Percentiles rank a stretch among this genome's conserved stretches.
Conservation (phyloP, 345 rosid genomes). For the Lepidium africanum region DNA sequence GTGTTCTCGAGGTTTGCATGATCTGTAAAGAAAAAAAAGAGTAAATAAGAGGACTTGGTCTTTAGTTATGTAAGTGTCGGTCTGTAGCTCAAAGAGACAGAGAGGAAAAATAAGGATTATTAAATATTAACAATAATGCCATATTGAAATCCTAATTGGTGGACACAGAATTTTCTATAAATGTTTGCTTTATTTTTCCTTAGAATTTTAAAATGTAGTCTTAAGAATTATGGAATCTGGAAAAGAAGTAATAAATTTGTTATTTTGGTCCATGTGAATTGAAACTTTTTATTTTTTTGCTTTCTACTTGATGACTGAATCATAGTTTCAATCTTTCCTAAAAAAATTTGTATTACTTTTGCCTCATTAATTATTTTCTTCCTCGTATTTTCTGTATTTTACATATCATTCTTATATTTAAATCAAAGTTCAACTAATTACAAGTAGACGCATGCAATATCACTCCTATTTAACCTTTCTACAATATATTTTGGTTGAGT, state of each 20-base stretch:
- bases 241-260: not conserved
- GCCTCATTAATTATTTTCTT: not conserved
- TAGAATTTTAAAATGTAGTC: not conserved
- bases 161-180: not conserved
- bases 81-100: conserved; percentile 4
- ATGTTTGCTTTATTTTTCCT: not conserved
- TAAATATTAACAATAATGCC: not conserved
- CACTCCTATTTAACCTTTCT: too few species aligned
- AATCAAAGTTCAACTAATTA: too few species aligned
- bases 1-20: conserved; percentile 43
- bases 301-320: not conserved
- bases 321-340: too few species aligned
- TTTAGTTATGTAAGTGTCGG: conserved; percentile 9
- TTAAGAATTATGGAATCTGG: not conserved
- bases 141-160: not conserved
- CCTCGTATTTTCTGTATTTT: too few species aligned
- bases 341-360: not conserved
- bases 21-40: not conserved
- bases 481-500: too few species aligned
- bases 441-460: too few species aligned
- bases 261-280: not conserved
- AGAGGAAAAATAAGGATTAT: not conserved
- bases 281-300: not conserved
- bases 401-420: too few species aligned
- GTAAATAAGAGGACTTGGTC: not conserved